Base-by-base conservation (phyloP, 192 early-diverging fungal genomes). In the Coemansia sp. region DNA sequence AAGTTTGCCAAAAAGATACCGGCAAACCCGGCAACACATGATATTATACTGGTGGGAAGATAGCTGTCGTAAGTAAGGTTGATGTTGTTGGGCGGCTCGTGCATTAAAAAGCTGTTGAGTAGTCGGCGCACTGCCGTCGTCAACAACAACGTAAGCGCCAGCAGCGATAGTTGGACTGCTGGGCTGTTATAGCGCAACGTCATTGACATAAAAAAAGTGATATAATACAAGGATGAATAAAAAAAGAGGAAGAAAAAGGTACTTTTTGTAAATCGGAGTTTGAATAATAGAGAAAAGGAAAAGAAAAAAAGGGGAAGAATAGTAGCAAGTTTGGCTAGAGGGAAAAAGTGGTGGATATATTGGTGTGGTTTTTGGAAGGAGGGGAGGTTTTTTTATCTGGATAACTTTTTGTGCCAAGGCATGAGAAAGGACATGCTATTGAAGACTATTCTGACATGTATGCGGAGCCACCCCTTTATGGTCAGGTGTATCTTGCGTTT, bases 1-100 rank as follows among this genome's bases (percentile, higher is more conserved):
- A 75, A 57, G 47, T 80, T 80, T 7, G 75, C 74, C 3, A 75
- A 39, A 38, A 80, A 75, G 38, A 80, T 65, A n/a, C 63, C 38
- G 22, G 69, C 41, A 43, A 80, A 69, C 12, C 74, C 79, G 3
- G 73, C 71, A 2, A 71, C 47, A 29, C 67, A 72, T 16, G 73
- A 66, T 10, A 75, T 70, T 2, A 67, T 41, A 20, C 69, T 75
- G 36, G 79, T 80, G 8, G 74, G 73, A 60, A 66, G 55, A 39
- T 75, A 74, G 12, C 65, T 66, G 57, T 80, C 78, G 57, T 65
- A 80, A 2, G 65, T 29, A 3, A 68, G 55, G 64, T 80, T 75
- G 24, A 72, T 62, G 67, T 75, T 74, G 15, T 71, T 65, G 5
- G 78, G 73, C 6, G 62, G 43, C 10, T 50, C 36, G 6, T 69